Conservation (phyloP, 768 basidiomycete genomes). For the Ramaria sp. region DNA sequence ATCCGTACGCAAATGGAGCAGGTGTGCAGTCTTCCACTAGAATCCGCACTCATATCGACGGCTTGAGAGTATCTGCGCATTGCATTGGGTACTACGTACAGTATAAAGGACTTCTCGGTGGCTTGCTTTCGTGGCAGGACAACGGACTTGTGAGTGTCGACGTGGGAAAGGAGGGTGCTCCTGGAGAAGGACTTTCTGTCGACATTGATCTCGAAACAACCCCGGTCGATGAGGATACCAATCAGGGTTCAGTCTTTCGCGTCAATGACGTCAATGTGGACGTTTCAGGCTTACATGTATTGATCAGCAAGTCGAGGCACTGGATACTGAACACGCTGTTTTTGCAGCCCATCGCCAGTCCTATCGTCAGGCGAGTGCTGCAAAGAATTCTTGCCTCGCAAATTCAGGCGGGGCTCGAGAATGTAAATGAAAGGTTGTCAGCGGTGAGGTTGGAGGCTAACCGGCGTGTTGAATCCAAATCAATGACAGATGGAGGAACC, state of each 20-base stretch:
- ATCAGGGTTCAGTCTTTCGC: constrained; percentile 11
- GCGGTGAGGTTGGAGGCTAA: constrained; percentile 5
- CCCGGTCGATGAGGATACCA: background rate
- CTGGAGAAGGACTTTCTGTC: constrained; percentile 9
- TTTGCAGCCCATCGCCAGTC: constrained; percentile 17
- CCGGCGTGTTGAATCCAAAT: background rate
- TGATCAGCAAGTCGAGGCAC: constrained; percentile 16
- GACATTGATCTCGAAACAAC: constrained; percentile 13
- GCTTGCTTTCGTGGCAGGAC: constrained; percentile 17
- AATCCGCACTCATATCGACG: constrained; percentile 15
- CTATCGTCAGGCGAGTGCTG: constrained; percentile 11
- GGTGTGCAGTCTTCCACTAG: background rate
- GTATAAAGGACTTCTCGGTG: constrained; percentile 13
- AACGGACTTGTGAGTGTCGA: constrained; percentile 17
- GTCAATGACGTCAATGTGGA: constrained; percentile 15
- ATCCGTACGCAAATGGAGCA: background rate
- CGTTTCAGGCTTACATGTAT: constrained; percentile 15
- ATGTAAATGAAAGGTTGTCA: constrained; percentile 2
- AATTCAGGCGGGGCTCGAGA: constrained; percentile 13
- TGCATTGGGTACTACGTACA: constrained; percentile 18
- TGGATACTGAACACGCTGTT: constrained; percentile 20
- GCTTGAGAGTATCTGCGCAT: constrained; percentile 15
- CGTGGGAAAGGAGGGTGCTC: constrained; percentile 1
- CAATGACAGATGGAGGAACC: background rate
- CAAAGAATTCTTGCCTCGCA: constrained; percentile 13